Conservation (phyloP, 2,329 filamentous ascomycete genomes). For the Aspergillus tubingensis region DNA sequence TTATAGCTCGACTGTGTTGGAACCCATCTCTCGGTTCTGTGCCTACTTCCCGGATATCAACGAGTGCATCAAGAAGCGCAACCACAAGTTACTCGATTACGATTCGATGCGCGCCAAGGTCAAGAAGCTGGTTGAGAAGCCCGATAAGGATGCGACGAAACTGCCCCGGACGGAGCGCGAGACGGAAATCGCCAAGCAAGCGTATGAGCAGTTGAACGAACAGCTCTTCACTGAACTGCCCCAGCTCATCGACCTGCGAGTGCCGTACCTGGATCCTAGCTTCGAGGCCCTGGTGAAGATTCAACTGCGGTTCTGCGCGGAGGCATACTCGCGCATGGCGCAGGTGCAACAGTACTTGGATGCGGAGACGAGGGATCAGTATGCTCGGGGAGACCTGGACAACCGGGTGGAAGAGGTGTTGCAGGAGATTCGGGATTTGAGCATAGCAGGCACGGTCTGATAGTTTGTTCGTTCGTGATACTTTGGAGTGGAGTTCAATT, state of each 20-base stretch:
- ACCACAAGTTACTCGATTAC: conserved; percentile 98
- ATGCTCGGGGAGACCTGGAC: conserved; percentile 90
- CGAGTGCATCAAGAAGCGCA: conserved; percentile 98
- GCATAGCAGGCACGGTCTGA: conserved; percentile 76
- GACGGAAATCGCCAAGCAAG: conserved; percentile 86
- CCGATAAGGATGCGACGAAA: conserved; percentile 97
- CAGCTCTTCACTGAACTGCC: conserved; percentile 91
- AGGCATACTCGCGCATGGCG: conserved; percentile 96
- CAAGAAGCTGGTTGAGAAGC: conserved; percentile 96
- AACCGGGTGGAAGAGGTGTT: conserved; percentile 90
- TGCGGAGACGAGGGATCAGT: conserved; percentile 91
- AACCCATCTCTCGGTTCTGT: conserved; percentile 94
- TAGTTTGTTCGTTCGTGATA: conserved; percentile 1
- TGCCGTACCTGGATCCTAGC: conserved; percentile 93
- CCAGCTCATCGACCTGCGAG: conserved; percentile 92
- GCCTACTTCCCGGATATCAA: conserved; percentile 99
- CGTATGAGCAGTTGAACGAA: conserved; percentile 96
- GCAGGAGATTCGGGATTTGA: conserved; percentile 95
- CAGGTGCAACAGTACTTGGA: conserved; percentile 99
- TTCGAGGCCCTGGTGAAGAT: conserved; percentile 99
- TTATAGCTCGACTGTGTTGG: conserved; percentile 79
- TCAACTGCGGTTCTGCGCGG: conserved; percentile 93
- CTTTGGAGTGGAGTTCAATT: conserved; percentile 11
- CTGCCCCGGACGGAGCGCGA: conserved; percentile 95
- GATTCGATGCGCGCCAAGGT: conserved; percentile 94